Evolutionary conservation across 805 yeast species (phyloP), one percentile per base, ranked within the genome.

Genomic region (Diddensiella santjacobensis): DNA sequence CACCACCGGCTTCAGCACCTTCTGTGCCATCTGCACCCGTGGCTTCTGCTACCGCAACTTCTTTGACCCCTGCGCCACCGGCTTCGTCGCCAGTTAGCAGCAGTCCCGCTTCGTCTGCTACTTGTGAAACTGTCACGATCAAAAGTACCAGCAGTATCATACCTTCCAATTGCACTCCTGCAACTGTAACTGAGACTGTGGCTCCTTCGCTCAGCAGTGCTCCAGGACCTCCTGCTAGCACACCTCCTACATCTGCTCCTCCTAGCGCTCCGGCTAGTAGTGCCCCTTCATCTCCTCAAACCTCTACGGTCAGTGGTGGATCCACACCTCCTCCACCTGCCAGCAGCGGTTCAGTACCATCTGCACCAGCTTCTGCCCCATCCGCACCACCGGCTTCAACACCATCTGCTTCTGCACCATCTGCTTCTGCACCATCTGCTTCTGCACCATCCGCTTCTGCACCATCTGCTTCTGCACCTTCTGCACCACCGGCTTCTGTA

Each of bases 121-220:
- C 20, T 17, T 35, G 20, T 8, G 20, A n/a, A 15, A 35, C 38
- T 15, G 38, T 35, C 20, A 35, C 38, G 8, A 8, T 15, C 38
- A 35, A 35, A 6, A 35, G 17, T 35, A 35, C 20, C n/a, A 35
- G 8, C n/a, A 35, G 15, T 35, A 15, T 17, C 38, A 35, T 13
- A 8, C 38, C 38, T 35, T n/a, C 38, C 8, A n/a, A 13, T 15
- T 35, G 38, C 38, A 35, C 38, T 35, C 38, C 38, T 13, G 18
- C 20, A n/a, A 35, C 38, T 17, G n/a, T 17, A 8, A 6, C 6
- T 35, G 38, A n/a, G 38, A 35, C 38, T 22, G 17, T 26, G 3
- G 39, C 49, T 10, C 42, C 42, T 15, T 35, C 38, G 6, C 20
- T 35, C 18, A 35, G 38, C 17, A n/a, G 8, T n/a, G 10, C 38